phyloP scores from a whole-genome alignment of 1,139 yeast species.

The Suhomyces kunorum region DNA sequence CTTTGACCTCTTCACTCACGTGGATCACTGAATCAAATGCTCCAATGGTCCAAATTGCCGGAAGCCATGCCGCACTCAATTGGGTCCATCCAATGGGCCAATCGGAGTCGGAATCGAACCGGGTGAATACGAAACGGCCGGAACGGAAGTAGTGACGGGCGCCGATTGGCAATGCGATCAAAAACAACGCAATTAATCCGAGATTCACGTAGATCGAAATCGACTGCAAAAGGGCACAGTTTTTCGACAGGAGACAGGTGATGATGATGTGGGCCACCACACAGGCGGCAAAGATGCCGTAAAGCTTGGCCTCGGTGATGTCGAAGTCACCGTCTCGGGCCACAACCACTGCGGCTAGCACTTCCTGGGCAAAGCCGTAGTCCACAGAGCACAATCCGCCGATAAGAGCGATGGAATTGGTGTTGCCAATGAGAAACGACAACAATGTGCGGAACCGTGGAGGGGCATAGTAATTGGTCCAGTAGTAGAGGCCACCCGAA shows the following conservation, averaged over 20 bases:
- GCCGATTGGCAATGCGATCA: constrained; percentile 32
- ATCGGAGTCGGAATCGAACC: constrained; percentile 51
- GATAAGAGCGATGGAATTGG: constrained; percentile 58
- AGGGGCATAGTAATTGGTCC: constrained; percentile 58
- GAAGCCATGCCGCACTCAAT: constrained; percentile 50
- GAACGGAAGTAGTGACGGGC: constrained; percentile 27
- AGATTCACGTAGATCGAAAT: constrained; percentile 25
- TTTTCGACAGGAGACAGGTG: constrained; percentile 50
- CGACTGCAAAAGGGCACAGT: constrained; percentile 22
- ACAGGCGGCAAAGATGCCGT: constrained; percentile 58
- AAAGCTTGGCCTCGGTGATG: constrained; percentile 48
- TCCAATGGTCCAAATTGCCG: constrained; percentile 67
- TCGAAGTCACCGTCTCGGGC: constrained; percentile 48
- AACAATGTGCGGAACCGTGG: constrained; percentile 31
- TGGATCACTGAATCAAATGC: constrained; percentile 74
- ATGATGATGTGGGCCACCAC: constrained; percentile 45
- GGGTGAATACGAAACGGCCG: constrained; percentile 43
- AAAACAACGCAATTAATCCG: constrained; percentile 20
- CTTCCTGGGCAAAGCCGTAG: constrained; percentile 58
- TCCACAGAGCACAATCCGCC: constrained; percentile 60
- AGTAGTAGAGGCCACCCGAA: constrained; percentile 63
- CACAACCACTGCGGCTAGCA: constrained; percentile 53
- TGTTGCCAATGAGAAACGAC: constrained; percentile 59
- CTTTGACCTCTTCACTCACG: constrained; percentile 69
- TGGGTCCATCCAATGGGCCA: constrained; percentile 69